Conservation (phyloP, 257 asterid species). For the Coffea eugenioides region DNA sequence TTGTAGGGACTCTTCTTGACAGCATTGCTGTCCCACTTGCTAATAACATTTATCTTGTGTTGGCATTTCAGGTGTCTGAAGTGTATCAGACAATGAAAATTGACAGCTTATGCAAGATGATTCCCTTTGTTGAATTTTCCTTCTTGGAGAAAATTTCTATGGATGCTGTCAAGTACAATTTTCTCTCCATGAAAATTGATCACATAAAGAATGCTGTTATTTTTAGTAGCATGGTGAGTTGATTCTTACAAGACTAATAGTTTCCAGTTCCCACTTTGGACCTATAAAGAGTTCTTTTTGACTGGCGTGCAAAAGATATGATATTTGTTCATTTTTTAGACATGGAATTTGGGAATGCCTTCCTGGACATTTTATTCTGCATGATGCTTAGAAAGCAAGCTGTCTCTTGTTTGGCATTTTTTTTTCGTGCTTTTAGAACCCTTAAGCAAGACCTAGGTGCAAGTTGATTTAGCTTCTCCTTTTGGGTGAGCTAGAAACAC, state of each 20-base stretch:
- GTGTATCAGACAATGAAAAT: conserved; percentile 82
- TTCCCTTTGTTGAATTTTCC: conserved; percentile 71
- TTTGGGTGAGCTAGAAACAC: background rate
- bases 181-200: conserved; percentile 72
- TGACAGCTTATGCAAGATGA: conserved; percentile 58
- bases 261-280: background rate
- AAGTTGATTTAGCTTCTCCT: background rate
- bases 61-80: conserved; percentile 64
- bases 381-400: background rate
- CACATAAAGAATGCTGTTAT: conserved; percentile 71
- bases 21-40: background rate
- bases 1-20: background rate
- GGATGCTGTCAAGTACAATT: conserved; percentile 76
- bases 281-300: background rate
- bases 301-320: background rate
- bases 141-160: conserved; percentile 80
- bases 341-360: background rate
- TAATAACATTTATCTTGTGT: background rate
- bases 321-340: background rate
- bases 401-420: background rate
- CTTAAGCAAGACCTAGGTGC: too few relatives aligned
- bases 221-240: conserved; percentile 75
- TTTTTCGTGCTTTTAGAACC: background rate
- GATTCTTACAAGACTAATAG: background rate
- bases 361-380: background rate